These are phyloP conservation scores for Venturia effusa DNA, from an alignment of 2,329 filamentous ascomycete genomes.

Conservation along the genomic window DNA sequence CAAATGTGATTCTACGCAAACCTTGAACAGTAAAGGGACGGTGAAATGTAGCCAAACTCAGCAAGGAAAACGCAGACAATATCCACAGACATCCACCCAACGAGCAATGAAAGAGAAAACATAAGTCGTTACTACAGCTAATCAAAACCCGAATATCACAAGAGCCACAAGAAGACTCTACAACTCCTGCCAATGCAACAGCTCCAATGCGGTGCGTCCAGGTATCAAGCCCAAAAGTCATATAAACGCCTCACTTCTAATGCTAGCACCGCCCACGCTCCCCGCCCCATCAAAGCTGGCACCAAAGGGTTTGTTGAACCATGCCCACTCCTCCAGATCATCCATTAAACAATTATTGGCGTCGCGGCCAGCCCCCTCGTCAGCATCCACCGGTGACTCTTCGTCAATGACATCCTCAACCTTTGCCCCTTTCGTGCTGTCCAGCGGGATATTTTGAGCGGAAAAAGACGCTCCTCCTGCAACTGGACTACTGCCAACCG, in stretches of 20 bases:
- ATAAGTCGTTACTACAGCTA: background rate
- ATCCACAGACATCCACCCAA: no score
- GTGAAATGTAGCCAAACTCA: no score
- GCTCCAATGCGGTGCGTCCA: background rate
- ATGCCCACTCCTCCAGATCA: background rate
- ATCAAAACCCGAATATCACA: background rate
- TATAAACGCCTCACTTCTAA: constrained; percentile 5
- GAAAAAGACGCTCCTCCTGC: background rate
- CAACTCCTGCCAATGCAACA: background rate
- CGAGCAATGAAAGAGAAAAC: background rate
- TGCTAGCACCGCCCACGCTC: background rate
- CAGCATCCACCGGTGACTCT: background rate
- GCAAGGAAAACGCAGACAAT: no score
- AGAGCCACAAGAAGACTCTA: background rate
- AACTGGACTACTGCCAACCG: constrained; percentile 8
- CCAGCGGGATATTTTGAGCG: background rate
- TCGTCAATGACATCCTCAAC: constrained; percentile 3
- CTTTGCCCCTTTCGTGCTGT: background rate
- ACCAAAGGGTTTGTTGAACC: background rate
- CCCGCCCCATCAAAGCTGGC: background rate
- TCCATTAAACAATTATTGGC: background rate
- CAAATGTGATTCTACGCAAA: no score
- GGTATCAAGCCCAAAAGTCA: background rate
- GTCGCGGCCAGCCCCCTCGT: background rate
- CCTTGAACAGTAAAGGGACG: no score